Conservation (phyloP, 2,329 filamentous ascomycete species). For the Didymella exigua region DNA sequence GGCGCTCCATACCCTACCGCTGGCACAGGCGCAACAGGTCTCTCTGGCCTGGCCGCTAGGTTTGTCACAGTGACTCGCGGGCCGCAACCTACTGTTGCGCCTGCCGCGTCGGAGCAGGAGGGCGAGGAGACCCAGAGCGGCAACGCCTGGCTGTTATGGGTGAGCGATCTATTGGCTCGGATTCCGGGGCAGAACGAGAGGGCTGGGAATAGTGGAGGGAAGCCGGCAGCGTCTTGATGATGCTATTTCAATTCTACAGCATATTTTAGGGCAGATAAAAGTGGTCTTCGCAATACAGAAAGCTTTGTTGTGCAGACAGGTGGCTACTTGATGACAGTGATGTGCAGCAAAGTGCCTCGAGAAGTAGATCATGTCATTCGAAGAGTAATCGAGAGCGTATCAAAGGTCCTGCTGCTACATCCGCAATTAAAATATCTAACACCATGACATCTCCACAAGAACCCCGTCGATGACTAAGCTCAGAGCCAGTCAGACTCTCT, state of each 20-base stretch:
- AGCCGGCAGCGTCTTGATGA: not conserved
- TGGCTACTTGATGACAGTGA: not conserved
- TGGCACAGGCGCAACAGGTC: not conserved
- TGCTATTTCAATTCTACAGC: not conserved
- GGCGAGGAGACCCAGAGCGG: not conserved
- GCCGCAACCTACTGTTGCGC: slow-evolving; percentile 16
- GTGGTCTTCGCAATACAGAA: not conserved
- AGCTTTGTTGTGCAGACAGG: not conserved
- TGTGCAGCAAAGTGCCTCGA: too few relatives aligned
- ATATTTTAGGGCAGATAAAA: not conserved
- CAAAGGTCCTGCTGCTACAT: too few relatives aligned
- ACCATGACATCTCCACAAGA: too few relatives aligned
- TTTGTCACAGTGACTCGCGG: slow-evolving; percentile 22
- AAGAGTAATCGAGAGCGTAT: too few relatives aligned
- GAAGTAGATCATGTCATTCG: too few relatives aligned
- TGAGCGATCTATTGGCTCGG: slow-evolving; percentile 10
- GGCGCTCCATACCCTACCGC: not conserved
- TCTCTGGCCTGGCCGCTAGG: slow-evolving; percentile 6
- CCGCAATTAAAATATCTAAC: too few relatives aligned
- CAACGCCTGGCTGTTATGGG: slow-evolving; percentile 17
- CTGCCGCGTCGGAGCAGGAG: slow-evolving; percentile 3
- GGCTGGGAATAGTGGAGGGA: not conserved
- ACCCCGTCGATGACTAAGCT: too few relatives aligned
- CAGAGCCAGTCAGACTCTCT: too few relatives aligned
- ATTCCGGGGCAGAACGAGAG: not conserved